A percentile compares a stretch with the other conserved stretches of the same genome.
These are phyloP conservation scores for Boletus huronensis DNA, from an alignment of 768 basidiomycete species.

Conservation along the genomic window DNA sequence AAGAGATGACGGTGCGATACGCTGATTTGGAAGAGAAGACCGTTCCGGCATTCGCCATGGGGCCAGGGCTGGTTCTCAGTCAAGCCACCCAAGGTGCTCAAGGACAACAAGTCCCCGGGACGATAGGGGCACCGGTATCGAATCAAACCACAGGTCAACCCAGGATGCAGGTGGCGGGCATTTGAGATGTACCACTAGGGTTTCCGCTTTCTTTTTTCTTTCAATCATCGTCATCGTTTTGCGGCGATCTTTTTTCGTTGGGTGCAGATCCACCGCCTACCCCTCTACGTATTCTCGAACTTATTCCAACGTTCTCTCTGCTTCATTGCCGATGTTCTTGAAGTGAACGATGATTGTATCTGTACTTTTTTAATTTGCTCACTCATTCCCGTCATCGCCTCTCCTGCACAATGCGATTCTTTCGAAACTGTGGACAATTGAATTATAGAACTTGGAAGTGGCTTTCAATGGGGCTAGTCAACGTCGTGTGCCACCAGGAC, in stretches of 20 bases:
- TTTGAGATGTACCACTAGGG: conserved; percentile 22
- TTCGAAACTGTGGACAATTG: conserved; percentile 17
- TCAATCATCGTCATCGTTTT: conserved; percentile 12
- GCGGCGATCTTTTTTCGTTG: conserved; percentile 6
- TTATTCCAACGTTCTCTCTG: conserved; percentile 19
- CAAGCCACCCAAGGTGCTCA: conserved; percentile 32
- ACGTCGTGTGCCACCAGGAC: neutral
- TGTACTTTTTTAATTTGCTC: conserved; percentile 35
- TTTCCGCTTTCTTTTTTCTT: neutral
- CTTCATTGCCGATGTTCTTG: conserved; percentile 27
- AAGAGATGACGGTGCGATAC: conserved; percentile 74
- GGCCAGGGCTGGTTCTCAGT: conserved; percentile 44
- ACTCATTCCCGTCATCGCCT: conserved; percentile 14
- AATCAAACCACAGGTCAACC: conserved; percentile 28
- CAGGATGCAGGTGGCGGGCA: conserved; percentile 36
- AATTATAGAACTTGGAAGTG: conserved; percentile 1
- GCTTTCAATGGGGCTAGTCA: neutral
- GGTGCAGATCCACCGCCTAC: conserved; percentile 3
- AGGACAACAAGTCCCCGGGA: conserved; percentile 38
- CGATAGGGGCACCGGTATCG: conserved; percentile 28
- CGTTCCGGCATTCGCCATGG: conserved; percentile 54
- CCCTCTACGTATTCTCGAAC: conserved; percentile 2
- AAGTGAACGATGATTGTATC: conserved; percentile 38
- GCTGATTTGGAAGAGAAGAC: conserved; percentile 74
- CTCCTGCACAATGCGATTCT: conserved; percentile 22